Conservation (phyloP, 768 basidiomycete genomes). For the Macrolepiota fuliginosa region DNA sequence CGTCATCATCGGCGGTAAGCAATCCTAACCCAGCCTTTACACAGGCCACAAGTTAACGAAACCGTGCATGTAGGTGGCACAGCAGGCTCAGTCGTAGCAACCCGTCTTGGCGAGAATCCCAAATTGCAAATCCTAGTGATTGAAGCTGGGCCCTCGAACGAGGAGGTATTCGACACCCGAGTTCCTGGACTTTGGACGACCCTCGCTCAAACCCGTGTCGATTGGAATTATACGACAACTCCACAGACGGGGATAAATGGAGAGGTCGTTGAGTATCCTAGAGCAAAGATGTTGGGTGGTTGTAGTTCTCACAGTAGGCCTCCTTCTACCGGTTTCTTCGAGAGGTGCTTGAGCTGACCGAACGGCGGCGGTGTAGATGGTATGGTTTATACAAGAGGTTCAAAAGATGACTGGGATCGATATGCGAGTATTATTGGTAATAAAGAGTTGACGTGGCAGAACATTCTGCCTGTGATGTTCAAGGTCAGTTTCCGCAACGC, state of each 20-base stretch:
- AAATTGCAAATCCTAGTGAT: slow-evolving; percentile 12
- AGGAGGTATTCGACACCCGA: not conserved
- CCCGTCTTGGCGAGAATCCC: slow-evolving; percentile 12
- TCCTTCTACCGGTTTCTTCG: not conserved
- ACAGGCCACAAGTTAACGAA: not conserved
- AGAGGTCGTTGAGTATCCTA: slow-evolving; percentile 3
- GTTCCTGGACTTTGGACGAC: not conserved
- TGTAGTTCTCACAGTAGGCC: slow-evolving; percentile 13
- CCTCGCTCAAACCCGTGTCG: slow-evolving; percentile 7
- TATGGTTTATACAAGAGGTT: slow-evolving; percentile 24
- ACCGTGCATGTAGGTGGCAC: not conserved
- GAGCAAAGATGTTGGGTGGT: slow-evolving; percentile 12
- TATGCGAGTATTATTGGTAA: slow-evolving; percentile 26
- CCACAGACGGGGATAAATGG: slow-evolving; percentile 12
- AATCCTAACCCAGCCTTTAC: too few relatives aligned
- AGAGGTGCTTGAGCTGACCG: not conserved
- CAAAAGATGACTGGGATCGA: slow-evolving; percentile 18
- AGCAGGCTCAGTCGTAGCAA: slow-evolving; percentile 6
- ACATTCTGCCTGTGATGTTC: slow-evolving; percentile 17
- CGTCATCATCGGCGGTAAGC: slow-evolving; percentile 12
- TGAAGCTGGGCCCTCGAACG: slow-evolving; percentile 13
- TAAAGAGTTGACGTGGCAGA: slow-evolving; percentile 30
- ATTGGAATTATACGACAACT: slow-evolving; percentile 18
- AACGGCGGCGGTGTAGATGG: not conserved
- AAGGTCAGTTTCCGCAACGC: not conserved